Evolutionary conservation across 768 basidiomycete genomes (phyloP).

Genomic region (Auricularia sp.): DNA sequence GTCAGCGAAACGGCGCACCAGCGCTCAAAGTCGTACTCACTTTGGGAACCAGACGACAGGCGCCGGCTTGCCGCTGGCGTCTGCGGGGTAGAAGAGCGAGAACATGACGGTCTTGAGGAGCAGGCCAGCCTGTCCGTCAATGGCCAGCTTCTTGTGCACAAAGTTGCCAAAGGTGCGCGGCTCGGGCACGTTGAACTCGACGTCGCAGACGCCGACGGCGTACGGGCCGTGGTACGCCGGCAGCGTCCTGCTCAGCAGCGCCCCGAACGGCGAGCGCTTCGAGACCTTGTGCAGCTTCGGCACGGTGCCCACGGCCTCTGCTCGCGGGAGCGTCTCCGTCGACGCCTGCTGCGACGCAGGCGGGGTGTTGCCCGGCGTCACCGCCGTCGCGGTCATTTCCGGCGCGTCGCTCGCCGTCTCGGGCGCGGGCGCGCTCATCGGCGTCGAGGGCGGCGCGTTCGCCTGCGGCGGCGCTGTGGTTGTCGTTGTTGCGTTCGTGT

Average conservation of each 20-base stretch:
- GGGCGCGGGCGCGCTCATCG: no score
- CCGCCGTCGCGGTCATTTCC: no score
- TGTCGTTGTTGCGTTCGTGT: no score
- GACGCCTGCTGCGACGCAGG: no score
- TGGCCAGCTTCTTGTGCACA: not conserved
- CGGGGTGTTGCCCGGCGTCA: no score
- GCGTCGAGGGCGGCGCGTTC: no score
- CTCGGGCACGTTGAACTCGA: slow-evolving; percentile 18
- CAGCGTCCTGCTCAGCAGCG: slow-evolving; percentile 19
- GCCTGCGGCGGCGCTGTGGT: no score
- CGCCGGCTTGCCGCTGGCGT: slow-evolving; percentile 4
- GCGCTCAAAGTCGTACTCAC: not conserved
- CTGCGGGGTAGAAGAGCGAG: slow-evolving; percentile 23
- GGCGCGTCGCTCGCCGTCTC: no score
- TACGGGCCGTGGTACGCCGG: slow-evolving; percentile 21
- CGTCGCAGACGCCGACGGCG: slow-evolving; percentile 23
- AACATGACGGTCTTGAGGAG: slow-evolving; percentile 22
- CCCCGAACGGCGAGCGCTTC: slow-evolving; percentile 16
- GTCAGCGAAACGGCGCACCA: not conserved
- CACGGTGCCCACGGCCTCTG: not conserved
- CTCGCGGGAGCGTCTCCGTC: not conserved
- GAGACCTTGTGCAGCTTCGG: not conserved
- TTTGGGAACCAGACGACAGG: slow-evolving; percentile 8
- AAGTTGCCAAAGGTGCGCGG: slow-evolving; percentile 6
- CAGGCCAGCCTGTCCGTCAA: slow-evolving; percentile 16